Conservation (phyloP, 1,284 basidiomycete species). For the Chalciporus sp. region DNA sequence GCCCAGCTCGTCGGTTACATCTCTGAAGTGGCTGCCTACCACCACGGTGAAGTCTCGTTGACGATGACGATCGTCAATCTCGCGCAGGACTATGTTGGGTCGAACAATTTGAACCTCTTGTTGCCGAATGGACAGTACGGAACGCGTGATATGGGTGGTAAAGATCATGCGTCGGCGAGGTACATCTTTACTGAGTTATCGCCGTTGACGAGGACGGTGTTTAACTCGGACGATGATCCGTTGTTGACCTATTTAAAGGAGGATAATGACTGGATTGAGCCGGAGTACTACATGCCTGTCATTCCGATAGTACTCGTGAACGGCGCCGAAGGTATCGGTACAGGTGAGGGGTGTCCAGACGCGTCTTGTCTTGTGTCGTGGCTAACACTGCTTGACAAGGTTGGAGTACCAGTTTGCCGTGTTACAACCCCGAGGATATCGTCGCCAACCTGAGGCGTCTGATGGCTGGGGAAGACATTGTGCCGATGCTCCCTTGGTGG, state of each 20-base stretch:
- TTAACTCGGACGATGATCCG: slow-evolving; percentile 85
- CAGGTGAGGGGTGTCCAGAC: slow-evolving; percentile 54
- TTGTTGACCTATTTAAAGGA: slow-evolving; percentile 86
- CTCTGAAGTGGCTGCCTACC: slow-evolving; percentile 92
- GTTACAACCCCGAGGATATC: slow-evolving; percentile 92
- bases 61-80: slow-evolving; percentile 90
- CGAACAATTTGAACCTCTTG: slow-evolving; percentile 95
- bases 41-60: slow-evolving; percentile 93
- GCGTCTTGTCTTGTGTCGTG: slow-evolving; percentile 7
- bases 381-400: slow-evolving; percentile 47
- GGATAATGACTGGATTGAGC: slow-evolving; percentile 89
- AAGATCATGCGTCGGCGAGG: slow-evolving; percentile 95
- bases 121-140: slow-evolving; percentile 95
- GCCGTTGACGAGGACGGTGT: slow-evolving; percentile 78
- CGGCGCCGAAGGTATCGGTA: slow-evolving; percentile 97
- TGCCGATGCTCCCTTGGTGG: slow-evolving; percentile 96
- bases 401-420: slow-evolving; percentile 95
- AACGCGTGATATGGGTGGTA: slow-evolving; percentile 88
- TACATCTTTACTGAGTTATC: slow-evolving; percentile 93
- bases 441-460: slow-evolving; percentile 86
- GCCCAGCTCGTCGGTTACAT: slow-evolving; percentile 96
- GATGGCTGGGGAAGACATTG: slow-evolving; percentile 85
- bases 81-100: slow-evolving; percentile 94
- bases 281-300: slow-evolving; percentile 93
- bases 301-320: slow-evolving; percentile 92